phyloP scores from a whole-genome alignment of 1,139 yeast genomes.

The Saccharomyces pastorianus region DNA sequence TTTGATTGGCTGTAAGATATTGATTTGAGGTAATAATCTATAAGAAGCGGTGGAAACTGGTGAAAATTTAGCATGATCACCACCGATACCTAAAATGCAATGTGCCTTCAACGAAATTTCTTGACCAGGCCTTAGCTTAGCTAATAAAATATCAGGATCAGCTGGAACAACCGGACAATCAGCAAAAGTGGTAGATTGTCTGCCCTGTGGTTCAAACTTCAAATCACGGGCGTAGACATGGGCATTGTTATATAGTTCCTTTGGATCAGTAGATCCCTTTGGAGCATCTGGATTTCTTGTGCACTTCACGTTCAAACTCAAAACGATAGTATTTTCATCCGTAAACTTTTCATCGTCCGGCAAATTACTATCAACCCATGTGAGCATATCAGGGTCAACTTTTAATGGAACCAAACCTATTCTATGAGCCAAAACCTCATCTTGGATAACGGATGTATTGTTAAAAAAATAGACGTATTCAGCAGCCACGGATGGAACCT shows the following conservation, averaged over 20 bases:
- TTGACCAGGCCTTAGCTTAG: constrained; percentile 94
- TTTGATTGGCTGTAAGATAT: constrained; percentile 61
- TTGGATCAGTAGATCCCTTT: constrained; percentile 71
- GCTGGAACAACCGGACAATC: constrained; percentile 66
- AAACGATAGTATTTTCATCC: constrained; percentile 81
- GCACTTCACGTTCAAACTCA: constrained; percentile 74
- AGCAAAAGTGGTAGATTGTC: constrained; percentile 62
- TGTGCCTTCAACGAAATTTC: constrained; percentile 86
- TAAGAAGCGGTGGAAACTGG: constrained; percentile 98
- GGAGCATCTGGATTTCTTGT: constrained; percentile 81
- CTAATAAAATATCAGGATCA: constrained; percentile 82
- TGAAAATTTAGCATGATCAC: constrained; percentile 94
- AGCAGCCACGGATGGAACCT: constrained; percentile 92
- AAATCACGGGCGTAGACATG: constrained; percentile 83
- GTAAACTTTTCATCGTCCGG: constrained; percentile 67
- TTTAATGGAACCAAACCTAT: constrained; percentile 86
- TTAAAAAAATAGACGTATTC: constrained; percentile 84
- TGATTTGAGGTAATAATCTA: constrained; percentile 85
- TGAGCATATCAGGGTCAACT: constrained; percentile 80
- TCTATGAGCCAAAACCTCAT: constrained; percentile 92
- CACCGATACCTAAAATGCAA: constrained; percentile 84
- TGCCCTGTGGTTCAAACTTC: constrained; percentile 86
- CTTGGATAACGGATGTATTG: constrained; percentile 94
- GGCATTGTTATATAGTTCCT: constrained; percentile 71
- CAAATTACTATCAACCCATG: constrained; percentile 62